Conservation (phyloP, 805 yeast genomes). For the Jamesozyma jinghongensis region DNA sequence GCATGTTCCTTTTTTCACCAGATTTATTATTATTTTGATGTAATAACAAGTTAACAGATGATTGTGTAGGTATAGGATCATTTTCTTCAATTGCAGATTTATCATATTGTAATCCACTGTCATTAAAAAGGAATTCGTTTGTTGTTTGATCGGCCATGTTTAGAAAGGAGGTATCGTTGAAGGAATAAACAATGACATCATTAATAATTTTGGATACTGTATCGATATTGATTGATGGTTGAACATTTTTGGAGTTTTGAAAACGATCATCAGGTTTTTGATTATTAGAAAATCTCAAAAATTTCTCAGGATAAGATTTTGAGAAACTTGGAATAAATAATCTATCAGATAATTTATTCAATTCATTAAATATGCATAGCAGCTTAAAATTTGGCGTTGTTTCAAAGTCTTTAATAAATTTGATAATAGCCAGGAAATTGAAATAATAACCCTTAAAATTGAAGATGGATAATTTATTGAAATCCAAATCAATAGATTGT, state of each 20-base stretch:
- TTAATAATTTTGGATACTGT: constrained; percentile 25
- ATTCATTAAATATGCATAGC: constrained; percentile 24
- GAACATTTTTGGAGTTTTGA: not conserved
- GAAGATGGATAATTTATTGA: constrained; percentile 19
- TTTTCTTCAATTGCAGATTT: constrained; percentile 4
- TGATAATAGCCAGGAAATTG: constrained; percentile 23
- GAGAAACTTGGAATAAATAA: constrained; percentile 22
- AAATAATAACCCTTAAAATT: constrained; percentile 26
- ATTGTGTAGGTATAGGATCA: constrained; percentile 4
- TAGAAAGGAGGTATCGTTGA: constrained; percentile 27
- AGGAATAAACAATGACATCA: constrained; percentile 25
- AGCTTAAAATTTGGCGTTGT: constrained; percentile 29
- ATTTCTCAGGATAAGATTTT: constrained; percentile 16
- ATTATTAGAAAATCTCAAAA: constrained; percentile 15
- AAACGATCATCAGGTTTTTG: constrained; percentile 1
- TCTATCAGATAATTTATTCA: constrained; percentile 23
- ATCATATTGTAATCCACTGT: constrained; percentile 4
- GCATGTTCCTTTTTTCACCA: not conserved
- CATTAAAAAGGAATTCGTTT: constrained; percentile 20
- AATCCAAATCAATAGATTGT: constrained; percentile 13
- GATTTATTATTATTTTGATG: constrained; percentile 5
- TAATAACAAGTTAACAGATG: constrained; percentile 9
- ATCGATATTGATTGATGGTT: constrained; percentile 13
- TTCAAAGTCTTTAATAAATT: constrained; percentile 28
- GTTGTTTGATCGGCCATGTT: constrained; percentile 23